Percentiles rank a stretch among this genome's conserved stretches.
These are phyloP conservation scores for Delitschia confertaspora DNA, from an alignment of 495 filamentous ascomycete species.

Conservation along the genomic window DNA sequence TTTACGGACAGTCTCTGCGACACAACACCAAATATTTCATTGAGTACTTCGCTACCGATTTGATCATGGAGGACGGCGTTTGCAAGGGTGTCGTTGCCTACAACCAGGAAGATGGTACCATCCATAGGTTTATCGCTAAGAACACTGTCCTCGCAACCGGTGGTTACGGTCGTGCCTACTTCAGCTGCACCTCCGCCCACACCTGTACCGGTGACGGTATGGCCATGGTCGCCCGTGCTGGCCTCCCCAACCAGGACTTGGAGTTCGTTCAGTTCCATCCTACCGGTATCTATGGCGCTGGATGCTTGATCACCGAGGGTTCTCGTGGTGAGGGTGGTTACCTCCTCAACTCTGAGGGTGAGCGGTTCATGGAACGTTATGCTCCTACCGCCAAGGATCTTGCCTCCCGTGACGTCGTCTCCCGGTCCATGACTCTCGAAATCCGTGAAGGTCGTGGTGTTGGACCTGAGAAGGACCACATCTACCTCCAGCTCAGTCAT, in stretches of 20 bases:
- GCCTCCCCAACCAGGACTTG: slow-evolving; percentile 94
- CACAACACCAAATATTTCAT: slow-evolving; percentile 99
- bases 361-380: slow-evolving; percentile 97
- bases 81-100: slow-evolving; percentile 94
- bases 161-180: slow-evolving; percentile 94
- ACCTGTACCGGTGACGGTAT: slow-evolving; percentile 98
- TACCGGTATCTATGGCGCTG: slow-evolving; percentile 95
- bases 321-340: slow-evolving; percentile 96
- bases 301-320: slow-evolving; percentile 94
- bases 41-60: slow-evolving; percentile 92
- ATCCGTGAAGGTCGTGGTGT: slow-evolving; percentile 95
- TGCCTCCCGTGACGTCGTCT: slow-evolving; percentile 85
- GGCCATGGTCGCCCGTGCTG: slow-evolving; percentile 96
- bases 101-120: slow-evolving; percentile 95
- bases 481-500: slow-evolving; percentile 94
- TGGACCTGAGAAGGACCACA: slow-evolving; percentile 91
- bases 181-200: slow-evolving; percentile 94
- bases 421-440: slow-evolving; percentile 93
- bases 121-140: slow-evolving; percentile 90
- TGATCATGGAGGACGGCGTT: slow-evolving; percentile 93
- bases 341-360: slow-evolving; percentile 88
- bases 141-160: slow-evolving; percentile 95
- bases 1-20: slow-evolving; percentile 92
- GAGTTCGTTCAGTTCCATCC: slow-evolving; percentile 99
- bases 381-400: slow-evolving; percentile 95